phyloP scores from a whole-genome alignment of 768 basidiomycete species.

The Pisolithus orientalis region DNA sequence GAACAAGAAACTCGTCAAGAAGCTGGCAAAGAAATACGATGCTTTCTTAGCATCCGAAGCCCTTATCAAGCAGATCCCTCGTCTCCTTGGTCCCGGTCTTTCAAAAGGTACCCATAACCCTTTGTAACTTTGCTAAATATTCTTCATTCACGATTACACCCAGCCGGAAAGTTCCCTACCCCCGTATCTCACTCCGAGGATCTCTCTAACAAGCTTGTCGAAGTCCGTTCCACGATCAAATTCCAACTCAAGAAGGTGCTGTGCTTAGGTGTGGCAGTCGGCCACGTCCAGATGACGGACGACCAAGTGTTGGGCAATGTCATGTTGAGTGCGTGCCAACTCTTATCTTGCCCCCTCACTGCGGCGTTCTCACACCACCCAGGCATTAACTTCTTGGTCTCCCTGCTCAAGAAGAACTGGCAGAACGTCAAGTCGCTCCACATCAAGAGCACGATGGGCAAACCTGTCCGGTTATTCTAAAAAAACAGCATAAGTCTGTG shows the following conservation, averaged over 20 bases:
- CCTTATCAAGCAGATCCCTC: slow-evolving; percentile 99
- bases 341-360: background rate
- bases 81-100: slow-evolving; percentile 98
- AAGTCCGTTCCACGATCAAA: slow-evolving; percentile 99
- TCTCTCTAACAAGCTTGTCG: slow-evolving; percentile 80
- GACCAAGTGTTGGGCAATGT: slow-evolving; percentile 96
- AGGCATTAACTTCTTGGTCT: slow-evolving; percentile 99
- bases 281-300: slow-evolving; percentile 95
- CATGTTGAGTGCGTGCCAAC: slow-evolving; percentile 77
- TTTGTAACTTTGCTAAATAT: background rate
- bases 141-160: background rate
- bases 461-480: slow-evolving; percentile 92
- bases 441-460: slow-evolving; percentile 99
- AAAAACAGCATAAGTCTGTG: background rate
- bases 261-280: slow-evolving; percentile 97
- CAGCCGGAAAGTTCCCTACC: slow-evolving; percentile 98
- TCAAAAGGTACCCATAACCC: slow-evolving; percentile 71
- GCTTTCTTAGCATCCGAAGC: slow-evolving; percentile 97
- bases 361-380: slow-evolving; percentile 4
- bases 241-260: slow-evolving; percentile 99
- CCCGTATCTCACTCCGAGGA: slow-evolving; percentile 93
- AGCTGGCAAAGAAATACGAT: slow-evolving; percentile 99
- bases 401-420: slow-evolving; percentile 99
- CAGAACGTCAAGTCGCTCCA: slow-evolving; percentile 99
- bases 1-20: slow-evolving; percentile 99